Evolutionary conservation across 2,329 filamentous ascomycete genomes (phyloP).

Genomic region (Monilinia fructigena): DNA sequence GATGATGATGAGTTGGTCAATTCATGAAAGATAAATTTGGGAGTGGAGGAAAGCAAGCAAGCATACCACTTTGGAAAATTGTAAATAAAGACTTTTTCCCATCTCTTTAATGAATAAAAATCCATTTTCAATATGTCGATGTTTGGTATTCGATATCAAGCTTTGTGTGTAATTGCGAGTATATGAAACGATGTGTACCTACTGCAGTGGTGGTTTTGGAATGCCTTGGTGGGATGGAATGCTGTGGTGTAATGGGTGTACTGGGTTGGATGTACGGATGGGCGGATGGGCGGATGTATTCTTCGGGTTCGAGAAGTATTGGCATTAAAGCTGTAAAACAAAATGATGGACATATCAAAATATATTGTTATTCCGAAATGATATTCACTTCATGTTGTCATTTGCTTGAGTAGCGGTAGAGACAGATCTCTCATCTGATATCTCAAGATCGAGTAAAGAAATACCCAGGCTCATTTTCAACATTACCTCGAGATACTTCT

Average conservation of each 20-base stretch:
- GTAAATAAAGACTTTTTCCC: constrained; percentile 19
- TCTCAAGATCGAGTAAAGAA: neutral
- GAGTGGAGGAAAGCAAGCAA: constrained; percentile 18
- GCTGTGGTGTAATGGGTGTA: neutral
- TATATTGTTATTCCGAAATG: neutral
- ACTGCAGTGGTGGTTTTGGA: neutral
- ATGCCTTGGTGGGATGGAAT: neutral
- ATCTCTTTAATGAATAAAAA: constrained; percentile 12
- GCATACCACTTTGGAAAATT: constrained; percentile 23
- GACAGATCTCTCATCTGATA: neutral
- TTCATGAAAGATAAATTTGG: constrained; percentile 20
- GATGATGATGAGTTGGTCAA: constrained; percentile 8
- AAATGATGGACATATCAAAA: neutral
- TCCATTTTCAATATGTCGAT: constrained; percentile 8
- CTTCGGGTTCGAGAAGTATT: neutral
- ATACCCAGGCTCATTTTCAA: too few species aligned
- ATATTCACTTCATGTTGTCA: neutral
- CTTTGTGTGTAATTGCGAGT: constrained; percentile 3
- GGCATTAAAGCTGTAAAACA: neutral
- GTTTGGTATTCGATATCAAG: neutral
- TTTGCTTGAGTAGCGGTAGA: neutral
- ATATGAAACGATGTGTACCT: neutral
- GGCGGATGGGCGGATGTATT: neutral
- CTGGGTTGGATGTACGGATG: too few species aligned
- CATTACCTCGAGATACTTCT: too few species aligned